Evolutionary conservation across 2,329 filamentous ascomycete species (phyloP), one percentile per base, ranked within the genome.

Genomic region (Colletotrichum siamense): DNA sequence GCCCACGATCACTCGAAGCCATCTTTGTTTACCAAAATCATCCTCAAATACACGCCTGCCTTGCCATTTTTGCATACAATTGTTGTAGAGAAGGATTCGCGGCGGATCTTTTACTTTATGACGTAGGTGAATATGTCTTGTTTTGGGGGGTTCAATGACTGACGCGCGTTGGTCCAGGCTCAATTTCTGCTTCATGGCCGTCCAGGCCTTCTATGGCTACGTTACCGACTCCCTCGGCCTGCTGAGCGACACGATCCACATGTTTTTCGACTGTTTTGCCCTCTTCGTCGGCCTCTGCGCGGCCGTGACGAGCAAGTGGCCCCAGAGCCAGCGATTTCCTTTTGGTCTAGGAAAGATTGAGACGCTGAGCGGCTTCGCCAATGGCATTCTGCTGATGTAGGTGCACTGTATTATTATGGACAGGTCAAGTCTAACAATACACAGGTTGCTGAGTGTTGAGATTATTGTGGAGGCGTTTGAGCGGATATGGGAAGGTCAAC

Each of bases 281-380:
- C 90, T 99, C 32, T 92, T 95, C 2, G 96, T 99, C 44, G 97
- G 97, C 13, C 89, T 99, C 12, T 94, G 96, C 80, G 97, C 97
- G 32, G 94, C 96, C 3, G 96, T 99, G 8, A 95, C 98, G 88
- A 97, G 95, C 85, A 99, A 99, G 85, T 98, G 97, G 96, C 96
- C 96, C 2, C 94, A 96, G 1, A 98, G 94, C 82, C 90, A 94
- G 75, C 90, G 93, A 24, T 99, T 98, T 80, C 97, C 97, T 0
- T 99, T 98, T 82, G 97, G 97, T 0, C 97, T 98, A 83, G 96
- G 96, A 75, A 99, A 99, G 85, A 95, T 99, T 73, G 97, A 99
- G 86, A 98, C 96, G 1, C 87, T 99, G 73, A 98, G 96, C 76
- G 97, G 97, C 0, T 98, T 99, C 84, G 97, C 95, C 79, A 99